Conservation (phyloP, 2,329 filamentous ascomycete genomes). For the Fonsecaea pugnacius region DNA sequence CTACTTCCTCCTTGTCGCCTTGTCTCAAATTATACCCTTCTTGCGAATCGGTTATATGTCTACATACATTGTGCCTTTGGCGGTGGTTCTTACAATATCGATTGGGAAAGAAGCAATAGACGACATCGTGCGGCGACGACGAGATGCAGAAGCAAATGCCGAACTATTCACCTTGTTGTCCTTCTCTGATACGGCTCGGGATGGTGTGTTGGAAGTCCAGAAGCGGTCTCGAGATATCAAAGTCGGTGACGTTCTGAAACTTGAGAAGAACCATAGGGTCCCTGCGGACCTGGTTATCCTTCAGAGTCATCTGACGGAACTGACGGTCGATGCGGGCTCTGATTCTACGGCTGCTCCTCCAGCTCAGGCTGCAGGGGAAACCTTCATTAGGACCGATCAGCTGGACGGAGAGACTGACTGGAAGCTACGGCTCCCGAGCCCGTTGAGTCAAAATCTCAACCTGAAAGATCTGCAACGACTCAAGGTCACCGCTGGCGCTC, state of each 20-base stretch:
- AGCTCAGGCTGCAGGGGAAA: conserved; percentile 65
- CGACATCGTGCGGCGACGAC: conserved; percentile 80
- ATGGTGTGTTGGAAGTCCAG: conserved; percentile 61
- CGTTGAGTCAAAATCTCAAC: conserved; percentile 78
- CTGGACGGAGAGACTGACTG: conserved; percentile 98
- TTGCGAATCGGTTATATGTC: conserved; percentile 91
- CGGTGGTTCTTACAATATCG: conserved; percentile 88
- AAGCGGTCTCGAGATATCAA: conserved; percentile 87
- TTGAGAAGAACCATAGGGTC: conserved; percentile 88
- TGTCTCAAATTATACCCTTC: conserved; percentile 89
- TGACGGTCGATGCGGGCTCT: conserved; percentile 39
- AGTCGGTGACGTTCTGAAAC: conserved; percentile 92
- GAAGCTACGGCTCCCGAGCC: conserved; percentile 89
- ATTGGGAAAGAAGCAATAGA: conserved; percentile 95
- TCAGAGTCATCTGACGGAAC: conserved; percentile 69
- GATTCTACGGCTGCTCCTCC: conserved; percentile 22
- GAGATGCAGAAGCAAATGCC: conserved; percentile 92
- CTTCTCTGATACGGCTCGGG: conserved; percentile 52
- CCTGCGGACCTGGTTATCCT: conserved; percentile 93
- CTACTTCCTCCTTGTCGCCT: conserved; percentile 92
- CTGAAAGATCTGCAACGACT: conserved; percentile 70
- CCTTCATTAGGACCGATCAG: conserved; percentile 96
- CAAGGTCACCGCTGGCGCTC: conserved; percentile 80
- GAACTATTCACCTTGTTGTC: conserved; percentile 80
- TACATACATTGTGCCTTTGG: conserved; percentile 90